Percentiles rank a stretch among this genome's conserved stretches.
Evolutionary conservation across 768 basidiomycete species (phyloP).

Genomic region (Amanita molliuscula): DNA sequence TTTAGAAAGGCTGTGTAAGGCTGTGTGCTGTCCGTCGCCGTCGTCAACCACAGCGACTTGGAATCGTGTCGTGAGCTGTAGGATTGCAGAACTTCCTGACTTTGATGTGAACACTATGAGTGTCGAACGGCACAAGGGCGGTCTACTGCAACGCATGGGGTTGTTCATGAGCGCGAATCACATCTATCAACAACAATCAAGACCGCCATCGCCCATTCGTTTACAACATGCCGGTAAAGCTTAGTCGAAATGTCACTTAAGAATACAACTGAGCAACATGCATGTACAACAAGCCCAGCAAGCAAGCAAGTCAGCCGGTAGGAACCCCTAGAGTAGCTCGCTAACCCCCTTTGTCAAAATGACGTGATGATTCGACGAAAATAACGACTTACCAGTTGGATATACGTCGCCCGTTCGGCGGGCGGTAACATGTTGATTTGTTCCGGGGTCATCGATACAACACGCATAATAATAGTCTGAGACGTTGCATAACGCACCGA

Average conservation of each 20-base stretch:
- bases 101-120: background rate
- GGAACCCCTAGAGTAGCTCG: slow-evolving; percentile 30
- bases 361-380: background rate
- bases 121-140: background rate
- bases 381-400: slow-evolving; percentile 61
- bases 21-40: background rate
- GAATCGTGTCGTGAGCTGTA: background rate
- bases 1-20: background rate
- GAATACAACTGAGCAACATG: background rate
- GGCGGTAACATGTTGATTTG: slow-evolving; percentile 72
- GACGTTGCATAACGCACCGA: slow-evolving; percentile 8
- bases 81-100: background rate
- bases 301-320: slow-evolving; percentile 9
- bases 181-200: slow-evolving; percentile 3
- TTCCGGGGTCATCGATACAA: slow-evolving; percentile 74
- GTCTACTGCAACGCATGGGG: background rate
- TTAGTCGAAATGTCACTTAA: background rate
- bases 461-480: slow-evolving; percentile 67
- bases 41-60: background rate
- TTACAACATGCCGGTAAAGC: background rate
- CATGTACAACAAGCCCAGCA: background rate
- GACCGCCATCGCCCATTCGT: slow-evolving; percentile 16
- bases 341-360: slow-evolving; percentile 13
- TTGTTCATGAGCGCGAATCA: slow-evolving; percentile 3
- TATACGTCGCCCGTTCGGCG: slow-evolving; percentile 62